These are phyloP conservation scores for Apostasia ramifera DNA, from an alignment of 106 monocot genomes.

Conservation along the genomic window DNA sequence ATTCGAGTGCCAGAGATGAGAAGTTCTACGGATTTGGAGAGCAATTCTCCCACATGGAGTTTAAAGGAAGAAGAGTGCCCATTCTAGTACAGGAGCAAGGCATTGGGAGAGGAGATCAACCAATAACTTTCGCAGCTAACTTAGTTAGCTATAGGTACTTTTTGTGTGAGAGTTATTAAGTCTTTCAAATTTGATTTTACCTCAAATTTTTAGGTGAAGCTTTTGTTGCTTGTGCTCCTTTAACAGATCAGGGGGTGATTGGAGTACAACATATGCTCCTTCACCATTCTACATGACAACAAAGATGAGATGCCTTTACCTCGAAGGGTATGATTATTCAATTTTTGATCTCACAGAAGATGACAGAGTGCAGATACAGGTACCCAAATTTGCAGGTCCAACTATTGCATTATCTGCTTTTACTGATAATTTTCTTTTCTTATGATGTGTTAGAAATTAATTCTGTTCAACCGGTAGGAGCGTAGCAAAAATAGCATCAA, in stretches of 20 bases:
- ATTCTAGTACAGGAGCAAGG: conserved; percentile 91
- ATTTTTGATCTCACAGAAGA: conserved; percentile 65
- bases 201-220: not conserved
- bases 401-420: not conserved
- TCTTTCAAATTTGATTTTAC: no score
- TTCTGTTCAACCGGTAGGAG: no score
- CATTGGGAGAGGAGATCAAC: conserved; percentile 94
- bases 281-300: conserved; percentile 92
- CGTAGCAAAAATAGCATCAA: no score
- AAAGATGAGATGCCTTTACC: conserved; percentile 73
- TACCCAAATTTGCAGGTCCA: not conserved
- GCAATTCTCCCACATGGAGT: conserved; percentile 79
- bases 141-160: conserved; percentile 73
- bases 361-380: conserved; percentile 87
- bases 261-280: conserved; percentile 86
- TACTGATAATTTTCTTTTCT: not conserved
- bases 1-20: conserved; percentile 59
- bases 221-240: not conserved
- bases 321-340: conserved; percentile 74
- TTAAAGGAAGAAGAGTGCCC: conserved; percentile 73
- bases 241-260: conserved; percentile 71
- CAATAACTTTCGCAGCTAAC: conserved; percentile 78
- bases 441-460: no score
- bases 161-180: not conserved
- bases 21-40: conserved; percentile 85